Evolutionary conservation across 192 early-diverging fungal genomes (phyloP), one percentile per base, ranked within the genome.

Genomic region (Tieghemiomyces parasiticus): DNA sequence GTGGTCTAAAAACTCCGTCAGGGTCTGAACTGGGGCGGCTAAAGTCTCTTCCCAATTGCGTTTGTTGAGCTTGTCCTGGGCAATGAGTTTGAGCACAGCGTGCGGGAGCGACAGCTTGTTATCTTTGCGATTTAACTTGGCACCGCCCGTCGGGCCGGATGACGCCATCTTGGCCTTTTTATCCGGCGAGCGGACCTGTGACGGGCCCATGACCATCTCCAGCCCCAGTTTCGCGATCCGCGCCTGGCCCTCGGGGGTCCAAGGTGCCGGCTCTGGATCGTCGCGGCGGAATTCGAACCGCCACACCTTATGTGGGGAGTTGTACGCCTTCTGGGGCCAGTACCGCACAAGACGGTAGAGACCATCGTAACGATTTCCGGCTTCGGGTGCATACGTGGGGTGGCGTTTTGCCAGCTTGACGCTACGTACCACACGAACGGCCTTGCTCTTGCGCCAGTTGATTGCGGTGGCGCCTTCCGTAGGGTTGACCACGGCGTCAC

Each of bases 261-360:
- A 86, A 0, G 84, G 82, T 25, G 78, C 74, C 9, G 80, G 77
- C 44, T 79, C 81, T 0, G 63, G 58, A 50, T 86, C 84, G 49
- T 82, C 81, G 52, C 84, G 72, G 12, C 81, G 67, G 67, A 86
- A 77, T 12, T 71, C 58, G 50, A 68, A 86, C 32, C 80, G 69
- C 82, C 82, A 86, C n/a, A 83, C 71, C 32, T 60, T 60, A 62
- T 67, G 72, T 4, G 26, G 20, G 14, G 76, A 77, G 13, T 61
- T 60, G 20, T 66, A 56, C 0, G 72, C 74, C 66, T 59, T 71
- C 45, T 81, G 67, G 19, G 62, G 69, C 81, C 81, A 83, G 65
- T 84, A 82, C 58, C 73, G 75, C 16, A 79, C 82, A 9, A 86
- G 22, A 13, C 80, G 81, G 63, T 86, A 84, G 28, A 84, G 28